Evolutionary conservation across 192 early-diverging fungal genomes (phyloP).

Genomic region (Coemansia sp.): DNA sequence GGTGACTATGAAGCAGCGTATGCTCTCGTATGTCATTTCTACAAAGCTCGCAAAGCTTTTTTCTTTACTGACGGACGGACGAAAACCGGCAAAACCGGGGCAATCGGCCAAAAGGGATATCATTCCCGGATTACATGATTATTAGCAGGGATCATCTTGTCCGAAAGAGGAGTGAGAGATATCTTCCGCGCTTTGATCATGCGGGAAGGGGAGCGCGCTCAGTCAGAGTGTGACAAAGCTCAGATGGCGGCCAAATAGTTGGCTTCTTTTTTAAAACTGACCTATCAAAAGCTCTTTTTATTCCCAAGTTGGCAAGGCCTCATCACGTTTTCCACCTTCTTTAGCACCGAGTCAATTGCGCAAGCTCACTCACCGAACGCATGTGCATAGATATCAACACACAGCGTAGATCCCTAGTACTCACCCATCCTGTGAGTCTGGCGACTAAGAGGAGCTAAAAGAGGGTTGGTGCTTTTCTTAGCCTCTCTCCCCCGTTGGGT

Average conservation of each 20-base stretch:
- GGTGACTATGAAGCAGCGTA: too few species aligned
- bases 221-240: neutral
- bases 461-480: neutral
- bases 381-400: neutral
- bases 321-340: neutral
- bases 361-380: neutral
- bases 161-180: neutral
- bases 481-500: neutral
- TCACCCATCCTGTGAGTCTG: neutral
- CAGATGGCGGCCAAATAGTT: neutral
- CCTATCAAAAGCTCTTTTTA: neutral
- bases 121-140: too few species aligned
- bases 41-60: too few species aligned
- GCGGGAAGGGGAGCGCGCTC: neutral
- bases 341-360: neutral
- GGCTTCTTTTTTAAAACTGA: neutral
- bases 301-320: neutral
- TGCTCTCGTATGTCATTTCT: too few species aligned
- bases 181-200: conserved; percentile 5
- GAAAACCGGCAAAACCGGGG: too few species aligned
- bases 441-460: neutral
- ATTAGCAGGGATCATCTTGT: neutral
- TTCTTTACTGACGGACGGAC: too few species aligned
- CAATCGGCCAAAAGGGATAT: too few species aligned
- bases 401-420: neutral